Base-by-base conservation (phyloP, 768 basidiomycete genomes). In the Russula emetica region DNA sequence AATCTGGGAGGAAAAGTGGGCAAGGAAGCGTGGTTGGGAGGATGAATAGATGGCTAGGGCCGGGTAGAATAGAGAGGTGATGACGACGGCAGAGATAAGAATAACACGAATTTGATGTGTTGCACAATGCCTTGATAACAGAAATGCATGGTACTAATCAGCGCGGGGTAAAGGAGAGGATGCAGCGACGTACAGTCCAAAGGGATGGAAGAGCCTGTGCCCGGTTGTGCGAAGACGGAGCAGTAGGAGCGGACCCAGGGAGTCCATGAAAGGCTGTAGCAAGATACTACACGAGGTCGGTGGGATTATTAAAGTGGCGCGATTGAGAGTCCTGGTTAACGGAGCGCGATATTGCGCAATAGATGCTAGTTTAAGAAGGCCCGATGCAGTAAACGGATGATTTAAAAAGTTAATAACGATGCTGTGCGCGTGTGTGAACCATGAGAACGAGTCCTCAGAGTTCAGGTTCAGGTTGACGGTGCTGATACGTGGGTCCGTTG, bases 101-200 rank as follows among this genome's bases (percentile, higher is more conserved):
- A 95, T 91, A 55, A 94, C 85, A 58, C 91, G 85, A 60, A 92
- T 91, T 75, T 94, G 93, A 74, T 94, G 91, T 1, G 88, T 91
- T 66, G 92, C 90, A 70, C 92, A 93, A 72, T 94, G 92, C 62
- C 92, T 94, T 70, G 14, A 64, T 32, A 26, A 9, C 45, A 26
- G 26, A 40, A 2, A 52, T 42, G 6, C 1, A 36, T 26, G 40
- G 18, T 8, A 7, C 26, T 5, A 13, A 45, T 55, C n/a, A 61
- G 60, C 16, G 32, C 20, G 24, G 16, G 55, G 36, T 45, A 56
- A 58, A 38, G 53, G 30, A 30, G 32, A 44, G 16, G 4, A 50
- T 36, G 66, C 14, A 24, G 60, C 38, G 57, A 84, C 90, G 72
- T 75, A 92, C 90, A 92, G 78, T 76, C 90, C 90, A 71, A 92